These are phyloP conservation scores for Paraurostyla sp. DNA, from an alignment of 73 alveolate species.

Conservation along the genomic window DNA sequence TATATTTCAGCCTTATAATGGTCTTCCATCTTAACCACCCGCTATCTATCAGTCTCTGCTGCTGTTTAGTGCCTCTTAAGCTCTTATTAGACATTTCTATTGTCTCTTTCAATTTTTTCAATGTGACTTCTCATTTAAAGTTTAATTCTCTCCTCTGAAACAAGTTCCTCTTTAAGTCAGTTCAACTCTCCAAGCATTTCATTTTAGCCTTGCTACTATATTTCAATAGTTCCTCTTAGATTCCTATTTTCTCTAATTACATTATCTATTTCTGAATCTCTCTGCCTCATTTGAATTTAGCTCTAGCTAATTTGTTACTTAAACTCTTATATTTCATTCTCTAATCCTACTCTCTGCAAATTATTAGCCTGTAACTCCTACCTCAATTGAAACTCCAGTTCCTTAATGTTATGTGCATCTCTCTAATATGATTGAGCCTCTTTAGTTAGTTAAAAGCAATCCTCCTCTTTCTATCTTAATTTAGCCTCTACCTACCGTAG, in stretches of 20 bases:
- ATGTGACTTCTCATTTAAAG: constrained; percentile 16
- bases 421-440: neutral
- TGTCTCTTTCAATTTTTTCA: neutral
- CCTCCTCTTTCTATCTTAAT: constrained; percentile 43
- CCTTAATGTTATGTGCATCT: constrained; percentile 23
- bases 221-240: constrained; percentile 38
- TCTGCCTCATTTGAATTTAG: neutral
- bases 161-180: neutral
- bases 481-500: neutral
- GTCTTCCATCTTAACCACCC: neutral
- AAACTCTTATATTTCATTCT: neutral
- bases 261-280: constrained; percentile 12
- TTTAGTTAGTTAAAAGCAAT: neutral
- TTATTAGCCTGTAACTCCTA: neutral
- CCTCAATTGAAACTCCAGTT: constrained; percentile 4
- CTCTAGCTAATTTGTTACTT: neutral
- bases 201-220: neutral
- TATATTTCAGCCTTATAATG: neutral
- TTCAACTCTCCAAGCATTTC: neutral
- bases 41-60: neutral
- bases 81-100: neutral
- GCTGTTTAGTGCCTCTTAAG: neutral
- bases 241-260: constrained; percentile 32
- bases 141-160: constrained; percentile 15
- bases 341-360: neutral